Conservation (phyloP, 192 early-diverging fungal genomes). For the Backusella morwellensis region DNA sequence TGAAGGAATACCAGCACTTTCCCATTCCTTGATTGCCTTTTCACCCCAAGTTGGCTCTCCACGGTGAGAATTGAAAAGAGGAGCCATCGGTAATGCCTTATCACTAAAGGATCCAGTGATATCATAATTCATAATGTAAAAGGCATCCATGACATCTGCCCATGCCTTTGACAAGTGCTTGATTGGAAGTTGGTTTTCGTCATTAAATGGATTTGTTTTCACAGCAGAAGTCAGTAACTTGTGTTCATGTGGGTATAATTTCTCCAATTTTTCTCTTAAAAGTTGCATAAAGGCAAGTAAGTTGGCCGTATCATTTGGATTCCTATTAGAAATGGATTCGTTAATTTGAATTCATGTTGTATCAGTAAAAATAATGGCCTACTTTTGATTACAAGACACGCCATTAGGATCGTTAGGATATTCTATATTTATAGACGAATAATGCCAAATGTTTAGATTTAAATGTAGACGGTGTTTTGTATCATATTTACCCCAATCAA, state of each 20-base stretch:
- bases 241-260: background rate
- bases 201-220: background rate
- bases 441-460: background rate
- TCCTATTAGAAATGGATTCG: background rate
- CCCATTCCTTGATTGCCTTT: slow-evolving; percentile 14
- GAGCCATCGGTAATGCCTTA: background rate
- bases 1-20: slow-evolving; percentile 34
- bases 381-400: slow-evolving; percentile 34
- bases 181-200: background rate
- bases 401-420: slow-evolving; percentile 34
- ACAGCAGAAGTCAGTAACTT: background rate
- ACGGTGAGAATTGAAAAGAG: background rate
- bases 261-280: background rate
- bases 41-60: background rate
- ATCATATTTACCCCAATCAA: slow-evolving; percentile 56
- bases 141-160: background rate
- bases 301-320: background rate
- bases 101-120: background rate
- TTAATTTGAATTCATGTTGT: background rate
- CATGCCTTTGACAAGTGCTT: background rate
- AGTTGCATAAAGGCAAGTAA: background rate
- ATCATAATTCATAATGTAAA: background rate
- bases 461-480: slow-evolving; percentile 35
- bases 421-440: slow-evolving; percentile 7
- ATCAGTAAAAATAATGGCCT: background rate